These are phyloP conservation scores for Annona cherimola DNA, from an alignment of 164 flowering plant genomes.

Conservation along the genomic window DNA sequence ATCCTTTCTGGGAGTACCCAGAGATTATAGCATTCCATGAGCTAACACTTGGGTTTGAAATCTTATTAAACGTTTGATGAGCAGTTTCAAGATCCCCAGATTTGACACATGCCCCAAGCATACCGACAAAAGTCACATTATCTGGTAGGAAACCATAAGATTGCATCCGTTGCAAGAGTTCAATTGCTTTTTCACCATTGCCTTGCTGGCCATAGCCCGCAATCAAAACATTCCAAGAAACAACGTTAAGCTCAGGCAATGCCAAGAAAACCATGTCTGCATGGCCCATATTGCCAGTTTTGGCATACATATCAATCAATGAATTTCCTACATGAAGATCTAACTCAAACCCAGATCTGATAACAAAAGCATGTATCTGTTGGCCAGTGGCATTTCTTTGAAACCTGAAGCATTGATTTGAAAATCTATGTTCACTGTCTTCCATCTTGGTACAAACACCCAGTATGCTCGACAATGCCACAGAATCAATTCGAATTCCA, in stretches of 20 bases:
- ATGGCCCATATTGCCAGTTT: slow-evolving; percentile 44
- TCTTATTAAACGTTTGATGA: slow-evolving; percentile 38
- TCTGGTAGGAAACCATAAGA: slow-evolving; percentile 47
- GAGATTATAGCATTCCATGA: slow-evolving; percentile 84
- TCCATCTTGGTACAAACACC: slow-evolving; percentile 50
- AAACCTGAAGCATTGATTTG: slow-evolving; percentile 14
- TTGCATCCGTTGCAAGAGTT: slow-evolving; percentile 71
- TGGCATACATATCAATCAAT: slow-evolving; percentile 16
- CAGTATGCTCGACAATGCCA: slow-evolving; percentile 60
- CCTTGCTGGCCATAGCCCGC: slow-evolving; percentile 61
- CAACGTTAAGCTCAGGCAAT: slow-evolving; percentile 46
- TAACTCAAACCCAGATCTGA: slow-evolving; percentile 48
- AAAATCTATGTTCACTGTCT: slow-evolving; percentile 16
- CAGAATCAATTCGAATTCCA: slow-evolving; percentile 48
- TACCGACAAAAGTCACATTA: slow-evolving; percentile 54
- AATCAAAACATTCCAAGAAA: slow-evolving; percentile 78
- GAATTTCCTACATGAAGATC: slow-evolving; percentile 13
- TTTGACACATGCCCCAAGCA: slow-evolving; percentile 65
- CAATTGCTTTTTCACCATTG: slow-evolving; percentile 45
- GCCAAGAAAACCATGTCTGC: slow-evolving; percentile 44
- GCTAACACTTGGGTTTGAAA: slow-evolving; percentile 44
- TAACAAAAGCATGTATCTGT: slow-evolving; percentile 46
- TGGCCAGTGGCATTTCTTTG: slow-evolving; percentile 26
- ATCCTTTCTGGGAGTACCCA: slow-evolving; percentile 50
- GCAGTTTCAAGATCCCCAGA: slow-evolving; percentile 56